phyloP scores from a whole-genome alignment of 2,329 filamentous ascomycete species.

The Penicillium sp. region DNA sequence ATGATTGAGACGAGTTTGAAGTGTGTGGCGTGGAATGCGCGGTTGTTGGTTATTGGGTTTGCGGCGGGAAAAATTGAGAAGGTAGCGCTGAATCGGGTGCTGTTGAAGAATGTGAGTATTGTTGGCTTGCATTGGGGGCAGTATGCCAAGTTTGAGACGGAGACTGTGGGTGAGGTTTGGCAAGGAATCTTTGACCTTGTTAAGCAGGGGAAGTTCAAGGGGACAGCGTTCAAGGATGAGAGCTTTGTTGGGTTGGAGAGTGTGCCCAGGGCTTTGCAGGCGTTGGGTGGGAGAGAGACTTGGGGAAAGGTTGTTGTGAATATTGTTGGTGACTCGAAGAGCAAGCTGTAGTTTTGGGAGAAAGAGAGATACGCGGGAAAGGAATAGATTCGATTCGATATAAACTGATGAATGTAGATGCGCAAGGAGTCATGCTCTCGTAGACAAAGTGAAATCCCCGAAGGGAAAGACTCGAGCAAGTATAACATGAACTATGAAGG shows the following conservation, averaged over 20 bases:
- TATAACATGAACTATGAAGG: slow-evolving; percentile 50
- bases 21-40: slow-evolving; percentile 90
- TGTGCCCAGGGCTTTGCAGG: slow-evolving; percentile 72
- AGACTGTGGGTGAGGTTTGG: slow-evolving; percentile 74
- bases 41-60: slow-evolving; percentile 85
- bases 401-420: slow-evolving; percentile 35
- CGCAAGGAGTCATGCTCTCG: slow-evolving; percentile 51
- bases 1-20: slow-evolving; percentile 84
- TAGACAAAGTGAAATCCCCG: slow-evolving; percentile 23
- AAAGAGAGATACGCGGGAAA: neutral
- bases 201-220: slow-evolving; percentile 71
- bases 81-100: slow-evolving; percentile 84
- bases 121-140: slow-evolving; percentile 91
- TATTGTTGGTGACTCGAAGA: slow-evolving; percentile 65
- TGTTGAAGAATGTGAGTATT: slow-evolving; percentile 89
- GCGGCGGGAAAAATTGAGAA: slow-evolving; percentile 85
- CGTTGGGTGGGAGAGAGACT: slow-evolving; percentile 75
- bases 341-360: slow-evolving; percentile 33
- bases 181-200: slow-evolving; percentile 77
- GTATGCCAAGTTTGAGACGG: slow-evolving; percentile 71
- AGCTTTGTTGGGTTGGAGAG: slow-evolving; percentile 80
- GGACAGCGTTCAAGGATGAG: slow-evolving; percentile 79
- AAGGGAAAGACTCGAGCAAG: slow-evolving; percentile 30
- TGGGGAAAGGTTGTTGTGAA: slow-evolving; percentile 97
- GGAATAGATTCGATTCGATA: slow-evolving; percentile 4